These are phyloP conservation scores for Chlamydomonas sphaeroides DNA, from an alignment of 139 green algal species.

Conservation along the genomic window DNA sequence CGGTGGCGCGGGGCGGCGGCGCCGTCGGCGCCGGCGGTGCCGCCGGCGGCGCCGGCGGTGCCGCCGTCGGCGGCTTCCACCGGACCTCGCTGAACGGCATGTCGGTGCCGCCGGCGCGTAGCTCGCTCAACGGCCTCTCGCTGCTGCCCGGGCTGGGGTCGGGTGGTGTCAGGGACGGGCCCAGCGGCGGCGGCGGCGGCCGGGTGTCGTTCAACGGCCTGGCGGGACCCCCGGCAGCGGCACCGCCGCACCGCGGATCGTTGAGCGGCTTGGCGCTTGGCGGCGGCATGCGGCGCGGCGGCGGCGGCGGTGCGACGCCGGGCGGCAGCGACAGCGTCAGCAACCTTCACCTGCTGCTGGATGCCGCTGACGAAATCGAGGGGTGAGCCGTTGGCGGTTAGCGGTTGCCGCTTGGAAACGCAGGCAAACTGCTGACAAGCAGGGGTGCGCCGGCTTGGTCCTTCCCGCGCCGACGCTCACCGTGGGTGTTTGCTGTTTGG, in stretches of 20 bases:
- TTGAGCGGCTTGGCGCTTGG: not conserved
- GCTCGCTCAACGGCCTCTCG: too few species aligned
- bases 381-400: not conserved
- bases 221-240: not conserved
- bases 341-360: slow-evolving; percentile 38
- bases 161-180: too few species aligned
- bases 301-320: not conserved
- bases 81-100: not conserved
- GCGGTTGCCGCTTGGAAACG: too few species aligned
- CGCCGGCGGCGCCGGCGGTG: not conserved
- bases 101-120: not conserved
- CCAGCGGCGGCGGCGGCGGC: too few species aligned
- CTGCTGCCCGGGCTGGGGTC: too few species aligned
- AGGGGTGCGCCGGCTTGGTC: too few species aligned
- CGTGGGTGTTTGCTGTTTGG: too few species aligned
- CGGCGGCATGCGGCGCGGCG: not conserved
- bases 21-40: not conserved
- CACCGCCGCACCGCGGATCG: too few species aligned
- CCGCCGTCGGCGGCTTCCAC: not conserved
- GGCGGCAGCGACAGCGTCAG: not conserved
- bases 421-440: too few species aligned
- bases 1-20: not conserved
- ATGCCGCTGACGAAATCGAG: slow-evolving; percentile 37
- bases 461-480: too few species aligned
- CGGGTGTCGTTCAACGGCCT: not conserved